phyloP scores from a whole-genome alignment of 345 rosid species.

The Rubroshorea leprosula region DNA sequence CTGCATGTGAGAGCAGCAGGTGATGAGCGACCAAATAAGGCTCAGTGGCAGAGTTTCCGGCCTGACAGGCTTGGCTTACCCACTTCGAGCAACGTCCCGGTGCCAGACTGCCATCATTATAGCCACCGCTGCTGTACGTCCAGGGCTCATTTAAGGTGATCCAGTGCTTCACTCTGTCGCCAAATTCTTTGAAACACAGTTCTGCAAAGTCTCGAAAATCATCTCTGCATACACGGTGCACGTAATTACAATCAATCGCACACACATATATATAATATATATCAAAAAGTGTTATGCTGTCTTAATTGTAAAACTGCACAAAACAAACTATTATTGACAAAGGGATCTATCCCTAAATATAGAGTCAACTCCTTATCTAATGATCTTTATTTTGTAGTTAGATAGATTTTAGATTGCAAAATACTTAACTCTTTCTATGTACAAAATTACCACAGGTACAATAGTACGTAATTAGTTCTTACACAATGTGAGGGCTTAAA shows the following conservation, averaged over 20 bases:
- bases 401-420: too few species aligned
- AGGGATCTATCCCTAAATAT: too few species aligned
- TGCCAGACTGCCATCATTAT: neutral
- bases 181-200: constrained; percentile 39
- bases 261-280: too few species aligned
- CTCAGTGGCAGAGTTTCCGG: constrained; percentile 22
- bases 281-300: too few species aligned
- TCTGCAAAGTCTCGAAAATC: constrained; percentile 19
- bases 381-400: too few species aligned
- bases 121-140: neutral
- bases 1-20: constrained; percentile 25
- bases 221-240: neutral
- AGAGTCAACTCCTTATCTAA: neutral
- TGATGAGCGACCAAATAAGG: constrained; percentile 22
- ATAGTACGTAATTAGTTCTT: constrained; percentile 10
- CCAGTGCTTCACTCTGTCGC: constrained; percentile 18
- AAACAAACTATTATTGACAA: too few species aligned
- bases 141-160: neutral
- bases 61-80: neutral
- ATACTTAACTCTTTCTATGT: too few species aligned
- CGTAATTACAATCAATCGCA: too few species aligned
- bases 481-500: constrained; percentile 39
- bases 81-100: neutral
- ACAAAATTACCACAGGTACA: too few species aligned
- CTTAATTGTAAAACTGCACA: neutral